A percentile compares a stretch with the other conserved stretches of the same genome.
phyloP scores from a whole-genome alignment of 257 asterid genomes.

The Thymus mandschuricus region DNA sequence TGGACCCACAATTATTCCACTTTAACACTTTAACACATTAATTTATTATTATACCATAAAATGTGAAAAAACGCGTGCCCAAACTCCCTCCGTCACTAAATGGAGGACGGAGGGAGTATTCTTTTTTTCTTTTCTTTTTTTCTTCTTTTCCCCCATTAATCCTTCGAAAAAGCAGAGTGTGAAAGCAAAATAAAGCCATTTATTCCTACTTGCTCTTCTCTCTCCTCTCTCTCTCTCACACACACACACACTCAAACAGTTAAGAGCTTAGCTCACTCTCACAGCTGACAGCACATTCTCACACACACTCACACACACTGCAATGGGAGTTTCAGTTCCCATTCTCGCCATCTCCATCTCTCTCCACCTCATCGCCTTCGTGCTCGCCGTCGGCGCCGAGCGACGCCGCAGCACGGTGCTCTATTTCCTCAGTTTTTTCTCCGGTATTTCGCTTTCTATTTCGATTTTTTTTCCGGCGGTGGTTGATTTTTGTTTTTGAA shows the following conservation, averaged over 20 bases:
- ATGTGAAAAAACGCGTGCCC: no score
- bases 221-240: not conserved
- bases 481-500: not conserved
- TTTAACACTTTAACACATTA: no score
- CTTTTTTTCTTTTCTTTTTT: not conserved
- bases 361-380: conserved; percentile 84
- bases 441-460: not conserved
- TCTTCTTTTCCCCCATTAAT: not conserved
- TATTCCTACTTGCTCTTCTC: conserved; percentile 23
- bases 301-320: conserved; percentile 9
- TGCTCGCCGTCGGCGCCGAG: conserved; percentile 94
- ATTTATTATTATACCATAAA: no score
- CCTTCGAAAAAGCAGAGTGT: conserved; percentile 21
- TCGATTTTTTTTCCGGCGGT: not conserved
- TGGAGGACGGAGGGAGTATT: no score
- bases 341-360: conserved; percentile 62
- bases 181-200: conserved; percentile 36
- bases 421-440: conserved; percentile 1
- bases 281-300: conserved; percentile 8
- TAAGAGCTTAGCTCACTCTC: conserved; percentile 7
- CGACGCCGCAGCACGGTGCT: conserved; percentile 96
- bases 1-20: no score
- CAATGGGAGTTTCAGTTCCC: conserved; percentile 78
- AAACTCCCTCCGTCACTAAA: no score
- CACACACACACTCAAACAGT: not conserved